A percentile compares a stretch with the other conserved stretches of the same genome.
These are phyloP conservation scores for Ascobolus immersus DNA, from an alignment of 495 filamentous ascomycete species.

Conservation along the genomic window DNA sequence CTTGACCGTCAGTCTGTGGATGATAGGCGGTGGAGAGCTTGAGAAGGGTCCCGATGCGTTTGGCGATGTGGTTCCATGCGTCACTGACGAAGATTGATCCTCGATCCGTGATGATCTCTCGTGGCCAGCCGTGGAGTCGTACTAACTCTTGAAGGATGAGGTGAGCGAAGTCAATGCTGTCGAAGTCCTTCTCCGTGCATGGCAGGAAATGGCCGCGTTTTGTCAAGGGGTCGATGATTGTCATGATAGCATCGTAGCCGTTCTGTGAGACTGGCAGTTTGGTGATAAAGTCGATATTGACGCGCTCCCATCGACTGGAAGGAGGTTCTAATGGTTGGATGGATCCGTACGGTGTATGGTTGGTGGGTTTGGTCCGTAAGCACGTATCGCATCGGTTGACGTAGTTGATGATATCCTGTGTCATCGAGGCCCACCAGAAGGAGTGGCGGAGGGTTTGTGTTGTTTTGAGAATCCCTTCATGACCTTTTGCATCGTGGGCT, in stretches of 20 bases:
- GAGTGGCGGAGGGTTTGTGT: background rate
- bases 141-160: no score
- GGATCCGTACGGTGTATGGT: background rate
- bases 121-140: no score
- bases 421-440: background rate
- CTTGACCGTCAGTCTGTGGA: no score
- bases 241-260: conserved; percentile 2
- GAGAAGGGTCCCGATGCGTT: no score
- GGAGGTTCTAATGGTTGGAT: background rate
- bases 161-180: background rate
- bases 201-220: conserved; percentile 1
- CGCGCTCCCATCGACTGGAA: background rate
- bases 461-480: background rate
- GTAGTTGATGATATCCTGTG: background rate
- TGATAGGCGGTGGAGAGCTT: no score
- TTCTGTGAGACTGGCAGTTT: background rate
- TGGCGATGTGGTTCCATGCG: no score
- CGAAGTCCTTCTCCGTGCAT: background rate
- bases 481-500: background rate
- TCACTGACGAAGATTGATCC: no score
- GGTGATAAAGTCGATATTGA: conserved; percentile 4
- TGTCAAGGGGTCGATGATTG: conserved; percentile 1
- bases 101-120: no score
- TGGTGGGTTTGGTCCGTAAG: background rate
- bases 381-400: background rate